Percentiles rank a stretch among this genome's conserved stretches.
These are phyloP conservation scores for Mycena filopes DNA, from an alignment of 768 basidiomycete genomes.

Conservation along the genomic window DNA sequence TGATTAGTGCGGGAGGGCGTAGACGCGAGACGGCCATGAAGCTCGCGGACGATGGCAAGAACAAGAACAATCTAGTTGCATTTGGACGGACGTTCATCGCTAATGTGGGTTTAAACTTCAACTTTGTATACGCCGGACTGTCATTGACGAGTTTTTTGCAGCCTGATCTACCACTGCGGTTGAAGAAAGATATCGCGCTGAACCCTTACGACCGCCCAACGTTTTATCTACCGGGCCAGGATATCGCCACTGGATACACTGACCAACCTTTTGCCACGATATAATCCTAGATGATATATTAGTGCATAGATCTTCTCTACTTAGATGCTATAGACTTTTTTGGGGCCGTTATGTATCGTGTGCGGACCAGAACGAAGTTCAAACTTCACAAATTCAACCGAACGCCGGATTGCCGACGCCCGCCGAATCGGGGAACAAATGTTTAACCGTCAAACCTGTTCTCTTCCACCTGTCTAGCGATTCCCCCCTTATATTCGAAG, in stretches of 20 bases:
- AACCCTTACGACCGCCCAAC: slow-evolving; percentile 42
- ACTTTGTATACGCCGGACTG: neutral
- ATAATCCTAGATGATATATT: too few relatives aligned
- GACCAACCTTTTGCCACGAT: slow-evolving; percentile 43
- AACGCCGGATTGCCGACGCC: too few relatives aligned
- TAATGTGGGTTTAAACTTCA: slow-evolving; percentile 14
- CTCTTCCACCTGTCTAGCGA: too few relatives aligned
- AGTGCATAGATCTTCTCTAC: too few relatives aligned
- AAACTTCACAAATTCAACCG: too few relatives aligned
- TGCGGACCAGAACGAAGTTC: too few relatives aligned
- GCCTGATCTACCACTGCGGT: slow-evolving; percentile 45
- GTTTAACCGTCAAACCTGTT: too few relatives aligned
- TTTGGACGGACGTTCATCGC: slow-evolving; percentile 21
- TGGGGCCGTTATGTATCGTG: too few relatives aligned
- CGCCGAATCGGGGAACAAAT: too few relatives aligned
- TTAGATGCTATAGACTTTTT: too few relatives aligned
- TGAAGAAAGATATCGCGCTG: slow-evolving; percentile 40
- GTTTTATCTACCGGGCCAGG: slow-evolving; percentile 38
- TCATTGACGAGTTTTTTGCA: slow-evolving; percentile 8
- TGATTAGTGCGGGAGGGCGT: slow-evolving; percentile 45
- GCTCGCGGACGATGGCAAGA: slow-evolving; percentile 28
- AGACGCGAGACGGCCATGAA: slow-evolving; percentile 40
- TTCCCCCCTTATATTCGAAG: too few relatives aligned
- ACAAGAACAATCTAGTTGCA: slow-evolving; percentile 8
- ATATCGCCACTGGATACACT: slow-evolving; percentile 39